A percentile compares a stretch with the other conserved stretches of the same genome.
phyloP scores from a whole-genome alignment of 2,329 filamentous ascomycete species.

The Aspergillus sp. region DNA sequence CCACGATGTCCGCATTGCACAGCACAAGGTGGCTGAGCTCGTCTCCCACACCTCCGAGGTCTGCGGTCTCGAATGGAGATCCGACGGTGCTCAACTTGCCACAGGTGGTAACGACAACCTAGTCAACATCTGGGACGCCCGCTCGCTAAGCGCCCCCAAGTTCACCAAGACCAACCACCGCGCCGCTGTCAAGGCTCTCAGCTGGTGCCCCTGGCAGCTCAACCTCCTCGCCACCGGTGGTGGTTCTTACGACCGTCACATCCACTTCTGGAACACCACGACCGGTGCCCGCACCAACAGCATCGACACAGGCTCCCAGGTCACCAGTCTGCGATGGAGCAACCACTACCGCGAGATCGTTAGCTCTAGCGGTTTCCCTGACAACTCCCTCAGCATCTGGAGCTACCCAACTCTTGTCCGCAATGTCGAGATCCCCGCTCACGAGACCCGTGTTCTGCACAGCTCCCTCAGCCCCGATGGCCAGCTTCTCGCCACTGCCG shows the following conservation, averaged over 20 bases:
- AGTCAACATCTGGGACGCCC: conserved; percentile 98
- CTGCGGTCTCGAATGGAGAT: conserved; percentile 95
- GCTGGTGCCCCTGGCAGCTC: conserved; percentile 98
- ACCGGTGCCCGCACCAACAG: conserved; percentile 97
- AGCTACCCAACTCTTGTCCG: conserved; percentile 96
- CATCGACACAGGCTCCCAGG: conserved; percentile 97
- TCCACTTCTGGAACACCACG: conserved; percentile 99
- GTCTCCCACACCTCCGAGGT: conserved; percentile 97
- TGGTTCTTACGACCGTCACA: conserved; percentile 94
- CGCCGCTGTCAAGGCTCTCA: conserved; percentile 94
- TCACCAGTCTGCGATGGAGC: conserved; percentile 95
- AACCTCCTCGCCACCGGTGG: conserved; percentile 96
- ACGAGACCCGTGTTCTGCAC: conserved; percentile 95
- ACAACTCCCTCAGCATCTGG: conserved; percentile 99
- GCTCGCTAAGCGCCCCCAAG: conserved; percentile 88
- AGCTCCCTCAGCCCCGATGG: conserved; percentile 96
- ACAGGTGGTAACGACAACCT: conserved; percentile 99
- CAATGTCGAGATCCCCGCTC: conserved; percentile 95
- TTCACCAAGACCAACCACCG: conserved; percentile 99
- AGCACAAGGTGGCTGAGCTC: conserved; percentile 97
- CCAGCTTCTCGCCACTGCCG: conserved; percentile 94
- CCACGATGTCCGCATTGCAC: conserved; percentile 94
- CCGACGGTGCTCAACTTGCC: conserved; percentile 92
- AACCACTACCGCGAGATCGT: conserved; percentile 97
- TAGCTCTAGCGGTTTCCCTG: conserved; percentile 96